Base-by-base conservation (phyloP, 352 stramenopile genomes). In the Pythium dissotocum region DNA sequence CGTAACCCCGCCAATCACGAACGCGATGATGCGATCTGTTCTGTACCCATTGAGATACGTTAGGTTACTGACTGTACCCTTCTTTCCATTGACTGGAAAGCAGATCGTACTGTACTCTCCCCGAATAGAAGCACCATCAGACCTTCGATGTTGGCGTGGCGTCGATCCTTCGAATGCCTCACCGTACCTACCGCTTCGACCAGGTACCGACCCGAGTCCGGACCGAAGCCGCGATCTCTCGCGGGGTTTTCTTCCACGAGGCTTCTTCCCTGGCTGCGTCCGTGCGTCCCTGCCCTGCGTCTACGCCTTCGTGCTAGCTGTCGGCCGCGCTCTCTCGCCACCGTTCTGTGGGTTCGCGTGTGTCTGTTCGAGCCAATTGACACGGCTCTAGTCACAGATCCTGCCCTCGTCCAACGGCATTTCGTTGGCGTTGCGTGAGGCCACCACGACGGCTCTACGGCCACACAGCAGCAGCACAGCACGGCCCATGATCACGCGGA, bases 401-500 rank as follows among this genome's bases (percentile, higher is more conserved):
- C 24, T 21, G 7, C 44, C 26, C n/a, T 55, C n/a, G 12, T 38
- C 51, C 24, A 40, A 24, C 51, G 51, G n/a, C 24, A 26, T 32
- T 26, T 14, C 51, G 32, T 16, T 38, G 9, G 54, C 5, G n/a
- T 46, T 7, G 26, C 2, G 28, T 38, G 24, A 28, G 6, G 36
- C 57, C 36, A 48, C 46, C 13, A 58, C 44, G 44, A 58, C 30
- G 16, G 21, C 24, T 33, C 46, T 32, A 33, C 36, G 28, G n/a
- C 24, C 44, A 21, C 30, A 10, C 4, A 14, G 1, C 24, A 16
- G 13, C 21, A 35, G 18, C 44, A 30, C 33, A 9, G 35, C 18
- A 33, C 32, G 42, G 3, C 18, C 3, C 32, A 70, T 70, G 63
- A 70, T 70, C 57, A 70, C 63, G 35, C 63, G 63, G 63, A 64